Evolutionary conservation across 176 grass and related monocot genomes (phyloP).

Genomic region (Avena eriantha): DNA sequence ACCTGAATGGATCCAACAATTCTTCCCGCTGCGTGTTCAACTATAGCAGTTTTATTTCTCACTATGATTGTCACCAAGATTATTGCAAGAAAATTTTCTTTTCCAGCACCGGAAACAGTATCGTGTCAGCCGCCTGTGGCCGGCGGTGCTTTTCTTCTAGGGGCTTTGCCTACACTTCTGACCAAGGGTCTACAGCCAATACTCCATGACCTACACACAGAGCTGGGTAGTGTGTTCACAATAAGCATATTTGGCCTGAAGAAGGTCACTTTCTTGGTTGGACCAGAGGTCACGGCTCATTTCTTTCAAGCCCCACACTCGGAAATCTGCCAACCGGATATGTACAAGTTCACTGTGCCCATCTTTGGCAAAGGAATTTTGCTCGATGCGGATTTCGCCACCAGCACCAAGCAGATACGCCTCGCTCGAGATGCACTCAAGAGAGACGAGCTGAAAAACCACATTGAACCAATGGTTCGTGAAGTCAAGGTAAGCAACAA

Average conservation of each 20-base stretch:
- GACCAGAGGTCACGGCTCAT: not conserved
- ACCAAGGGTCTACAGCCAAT: not conserved
- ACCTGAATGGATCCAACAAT: not conserved
- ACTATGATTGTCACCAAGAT: not conserved
- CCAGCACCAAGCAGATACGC: not conserved
- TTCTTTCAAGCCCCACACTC: not conserved
- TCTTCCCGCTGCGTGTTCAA: not conserved
- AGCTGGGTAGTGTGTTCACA: not conserved
- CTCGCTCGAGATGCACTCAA: not conserved
- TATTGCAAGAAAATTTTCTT: not conserved
- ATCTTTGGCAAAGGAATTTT: not conserved
- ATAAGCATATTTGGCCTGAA: not conserved
- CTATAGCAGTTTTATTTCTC: not conserved
- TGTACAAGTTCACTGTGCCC: not conserved
- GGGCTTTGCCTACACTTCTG: not conserved
- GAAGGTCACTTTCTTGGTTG: not conserved
- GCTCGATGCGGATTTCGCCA: not conserved
- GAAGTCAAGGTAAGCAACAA: not conserved
- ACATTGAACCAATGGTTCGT: not conserved
- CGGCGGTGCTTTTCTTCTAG: not conserved
- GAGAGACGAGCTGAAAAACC: not conserved
- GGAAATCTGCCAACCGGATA: not conserved
- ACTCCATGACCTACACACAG: not conserved
- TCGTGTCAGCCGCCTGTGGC: not conserved
- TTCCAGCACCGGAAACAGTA: not conserved